These are phyloP conservation scores for Trichoderma sp. DNA, from an alignment of 2,329 filamentous ascomycete species.

Conservation along the genomic window DNA sequence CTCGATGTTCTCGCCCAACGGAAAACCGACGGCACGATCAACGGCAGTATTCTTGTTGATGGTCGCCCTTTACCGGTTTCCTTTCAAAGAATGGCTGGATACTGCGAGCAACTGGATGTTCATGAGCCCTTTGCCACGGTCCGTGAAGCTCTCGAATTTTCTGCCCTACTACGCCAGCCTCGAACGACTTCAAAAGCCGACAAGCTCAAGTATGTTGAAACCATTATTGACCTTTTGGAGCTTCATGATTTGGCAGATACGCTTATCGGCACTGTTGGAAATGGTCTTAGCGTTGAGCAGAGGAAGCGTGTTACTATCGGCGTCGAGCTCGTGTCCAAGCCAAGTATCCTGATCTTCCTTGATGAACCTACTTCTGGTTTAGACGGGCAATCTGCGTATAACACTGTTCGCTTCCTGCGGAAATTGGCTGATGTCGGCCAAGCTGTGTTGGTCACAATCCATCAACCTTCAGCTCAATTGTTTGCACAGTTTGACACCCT, in stretches of 20 bases:
- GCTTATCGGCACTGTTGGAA: constrained; percentile 53
- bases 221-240: constrained; percentile 68
- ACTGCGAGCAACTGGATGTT: constrained; percentile 80
- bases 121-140: constrained; percentile 72
- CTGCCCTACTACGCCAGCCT: constrained; percentile 69
- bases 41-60: constrained; percentile 74
- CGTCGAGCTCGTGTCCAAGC: constrained; percentile 63
- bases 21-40: constrained; percentile 75
- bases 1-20: constrained; percentile 80
- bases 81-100: constrained; percentile 78
- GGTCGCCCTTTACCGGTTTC: constrained; percentile 69
- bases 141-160: constrained; percentile 65
- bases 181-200: constrained; percentile 63
- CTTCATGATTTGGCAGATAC: constrained; percentile 51
- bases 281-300: constrained; percentile 54
- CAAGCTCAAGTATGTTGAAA: constrained; percentile 75
- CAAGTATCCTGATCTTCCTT: constrained; percentile 60
- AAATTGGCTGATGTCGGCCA: constrained; percentile 68
- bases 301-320: constrained; percentile 60
- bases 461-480: constrained; percentile 67
- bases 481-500: constrained; percentile 69
- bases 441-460: constrained; percentile 69
- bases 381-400: constrained; percentile 68
- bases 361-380: constrained; percentile 67
- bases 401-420: constrained; percentile 65